phyloP scores from a whole-genome alignment of 768 basidiomycete genomes.

The Lactarius psammicola region DNA sequence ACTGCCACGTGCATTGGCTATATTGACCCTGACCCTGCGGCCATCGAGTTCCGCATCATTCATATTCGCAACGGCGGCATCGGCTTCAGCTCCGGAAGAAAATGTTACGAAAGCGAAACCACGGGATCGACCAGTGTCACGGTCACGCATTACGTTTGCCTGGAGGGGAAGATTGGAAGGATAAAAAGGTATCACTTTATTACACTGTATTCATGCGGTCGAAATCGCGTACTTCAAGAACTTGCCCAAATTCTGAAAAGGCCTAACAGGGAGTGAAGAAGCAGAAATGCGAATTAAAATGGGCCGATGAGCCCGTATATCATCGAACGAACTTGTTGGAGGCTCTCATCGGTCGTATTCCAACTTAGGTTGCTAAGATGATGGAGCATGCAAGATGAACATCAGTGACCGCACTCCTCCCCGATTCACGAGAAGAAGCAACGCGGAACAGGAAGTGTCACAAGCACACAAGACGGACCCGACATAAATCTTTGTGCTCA shows the following conservation, averaged over 20 bases:
- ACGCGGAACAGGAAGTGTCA: constrained; percentile 38
- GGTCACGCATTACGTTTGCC: constrained; percentile 98
- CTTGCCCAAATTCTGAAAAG: constrained; percentile 76
- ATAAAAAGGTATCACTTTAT: constrained; percentile 24
- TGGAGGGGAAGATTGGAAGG: constrained; percentile 41
- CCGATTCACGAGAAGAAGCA: constrained; percentile 45
- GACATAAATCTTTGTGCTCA: constrained; percentile 86
- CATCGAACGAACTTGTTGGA: constrained; percentile 78
- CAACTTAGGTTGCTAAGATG: constrained; percentile 87
- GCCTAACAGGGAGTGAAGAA: constrained; percentile 52
- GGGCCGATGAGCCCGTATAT: constrained; percentile 37
- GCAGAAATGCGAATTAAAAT: constrained; percentile 46
- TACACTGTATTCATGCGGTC: constrained; percentile 10
- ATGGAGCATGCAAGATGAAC: constrained; percentile 39
- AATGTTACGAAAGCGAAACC: constrained; percentile 96
- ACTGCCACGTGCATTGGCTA: constrained; percentile 63
- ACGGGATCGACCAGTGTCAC: constrained; percentile 93
- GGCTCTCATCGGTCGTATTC: constrained; percentile 91
- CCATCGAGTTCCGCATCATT: constrained; percentile 95
- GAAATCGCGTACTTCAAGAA: constrained; percentile 85
- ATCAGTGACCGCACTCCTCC: constrained; percentile 46
- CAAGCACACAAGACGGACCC: constrained; percentile 77
- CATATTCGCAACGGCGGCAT: constrained; percentile 68
- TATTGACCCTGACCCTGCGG: constrained; percentile 82
- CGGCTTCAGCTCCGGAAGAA: constrained; percentile 58